Percentiles rank a stretch among this genome's conserved stretches.
Conservation (phyloP, 495 filamentous ascomycete genomes). For the Tuber calosporum region DNA sequence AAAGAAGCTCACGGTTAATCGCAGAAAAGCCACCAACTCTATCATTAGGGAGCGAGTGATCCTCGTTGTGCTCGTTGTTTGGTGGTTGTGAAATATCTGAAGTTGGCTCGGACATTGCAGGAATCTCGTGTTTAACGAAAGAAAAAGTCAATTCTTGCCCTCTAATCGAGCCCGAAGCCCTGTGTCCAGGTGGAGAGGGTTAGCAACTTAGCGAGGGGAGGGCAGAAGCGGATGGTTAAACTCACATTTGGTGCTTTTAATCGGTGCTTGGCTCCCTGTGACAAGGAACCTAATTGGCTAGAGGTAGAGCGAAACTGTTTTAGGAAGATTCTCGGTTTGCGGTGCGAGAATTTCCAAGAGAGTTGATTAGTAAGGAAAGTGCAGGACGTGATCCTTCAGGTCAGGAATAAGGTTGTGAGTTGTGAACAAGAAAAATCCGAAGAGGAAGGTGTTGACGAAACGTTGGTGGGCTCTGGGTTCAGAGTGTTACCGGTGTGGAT, state of each 20-base stretch:
- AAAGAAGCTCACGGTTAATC: slow-evolving; percentile 17
- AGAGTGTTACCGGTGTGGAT: neutral
- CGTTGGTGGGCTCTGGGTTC: neutral
- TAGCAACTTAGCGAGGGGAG: slow-evolving; percentile 5
- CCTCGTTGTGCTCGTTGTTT: slow-evolving; percentile 26
- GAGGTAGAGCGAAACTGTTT: neutral
- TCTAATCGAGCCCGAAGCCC: slow-evolving; percentile 39
- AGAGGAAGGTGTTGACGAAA: neutral
- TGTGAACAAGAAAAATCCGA: neutral
- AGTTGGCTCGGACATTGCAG: slow-evolving; percentile 17
- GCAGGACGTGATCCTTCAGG: neutral
- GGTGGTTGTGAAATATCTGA: slow-evolving; percentile 9
- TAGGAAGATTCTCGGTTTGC: neutral
- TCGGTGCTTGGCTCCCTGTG: slow-evolving; percentile 8
- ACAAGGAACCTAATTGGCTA: slow-evolving; percentile 3
- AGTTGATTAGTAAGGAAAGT: neutral
- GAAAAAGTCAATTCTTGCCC: slow-evolving; percentile 23
- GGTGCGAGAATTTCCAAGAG: neutral
- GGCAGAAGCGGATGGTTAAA: neutral
- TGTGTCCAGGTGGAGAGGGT: slow-evolving; percentile 20
- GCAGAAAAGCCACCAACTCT: slow-evolving; percentile 18
- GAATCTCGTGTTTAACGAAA: neutral
- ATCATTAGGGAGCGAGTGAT: slow-evolving; percentile 14
- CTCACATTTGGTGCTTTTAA: slow-evolving; percentile 6
- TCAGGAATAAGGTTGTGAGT: slow-evolving; percentile 5